Evolutionary conservation across 1,284 basidiomycete genomes (phyloP), one percentile per base, ranked within the genome.

Genomic region (Rhodotorula sp.): DNA sequence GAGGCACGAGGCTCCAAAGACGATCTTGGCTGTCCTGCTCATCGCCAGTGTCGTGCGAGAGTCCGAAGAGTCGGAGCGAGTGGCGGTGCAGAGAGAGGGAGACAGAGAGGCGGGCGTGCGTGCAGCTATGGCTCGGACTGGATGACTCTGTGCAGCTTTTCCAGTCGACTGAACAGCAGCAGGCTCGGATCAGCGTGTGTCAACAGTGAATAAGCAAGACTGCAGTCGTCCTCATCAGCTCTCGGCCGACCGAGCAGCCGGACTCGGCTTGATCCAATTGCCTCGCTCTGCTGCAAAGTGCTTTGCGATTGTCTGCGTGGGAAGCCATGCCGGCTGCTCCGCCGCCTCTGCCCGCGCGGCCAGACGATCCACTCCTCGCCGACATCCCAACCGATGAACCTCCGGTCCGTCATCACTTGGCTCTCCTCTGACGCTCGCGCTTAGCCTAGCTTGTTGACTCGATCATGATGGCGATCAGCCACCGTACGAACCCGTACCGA

Each of bases 1-100:
- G 14, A 86, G 76, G 62, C 91, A 81, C 6, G 93, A 88, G n/a
- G 83, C 85, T 45, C 83, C 82, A 44, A 98, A 85, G 7, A 93
- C 91, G 55, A 85, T 81, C 80, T 91, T 93, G 30, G 95, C 90
- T 62, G 85, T 84, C 67, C 87, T 84, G 68, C 91, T 90, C 87
- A 91, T 91, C 53, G 60, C 57, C 51, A 29, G 1, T 6, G 15
- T 18, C 3, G 10, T 12, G 15, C 0, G 7, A 4, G n/a, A 12
- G 37, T 37, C 37, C 8, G 37, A 12, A 37, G 37, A 37, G 1
- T 10, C 8, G 12, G 37, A 37, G 37, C 7, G 37, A 12, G 37
- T 37, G 37, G 37, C 37, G 37, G 37, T 37, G 37, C 37, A 10
- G 37, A 37, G 37, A 37, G 37, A 37, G 37, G 12, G 37, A 33